phyloP scores from a whole-genome alignment of 179 eudicot genomes.

The Drosera spatulata region DNA sequence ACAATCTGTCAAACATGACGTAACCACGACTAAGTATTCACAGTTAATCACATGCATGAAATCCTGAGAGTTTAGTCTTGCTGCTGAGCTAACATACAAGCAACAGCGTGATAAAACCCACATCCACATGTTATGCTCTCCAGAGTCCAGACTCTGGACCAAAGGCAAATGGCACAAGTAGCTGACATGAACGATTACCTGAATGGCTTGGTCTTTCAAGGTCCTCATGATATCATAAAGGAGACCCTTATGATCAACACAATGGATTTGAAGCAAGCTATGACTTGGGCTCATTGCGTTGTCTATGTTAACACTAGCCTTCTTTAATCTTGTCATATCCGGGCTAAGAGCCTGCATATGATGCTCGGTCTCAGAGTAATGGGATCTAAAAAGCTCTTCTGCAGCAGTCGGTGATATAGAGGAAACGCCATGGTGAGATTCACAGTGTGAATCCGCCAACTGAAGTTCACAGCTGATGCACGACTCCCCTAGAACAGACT shows the following conservation, averaged over 20 bases:
- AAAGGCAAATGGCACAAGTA: neutral
- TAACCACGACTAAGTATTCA: neutral
- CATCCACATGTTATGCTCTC: too few species aligned
- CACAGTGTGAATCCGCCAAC: constrained; percentile 37
- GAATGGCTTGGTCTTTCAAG: constrained; percentile 56
- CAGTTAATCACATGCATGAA: too few species aligned
- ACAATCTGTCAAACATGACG: constrained; percentile 30
- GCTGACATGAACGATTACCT: constrained; percentile 37
- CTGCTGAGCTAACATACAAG: too few species aligned
- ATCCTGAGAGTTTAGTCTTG: too few species aligned
- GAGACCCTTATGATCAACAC: constrained; percentile 85
- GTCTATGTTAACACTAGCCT: constrained; percentile 45
- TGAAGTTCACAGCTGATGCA: constrained; percentile 70
- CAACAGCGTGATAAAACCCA: too few species aligned
- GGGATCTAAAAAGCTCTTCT: constrained; percentile 60
- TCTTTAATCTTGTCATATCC: constrained; percentile 51
- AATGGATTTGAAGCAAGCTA: constrained; percentile 70
- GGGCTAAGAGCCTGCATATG: constrained; percentile 59
- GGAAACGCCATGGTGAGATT: constrained; percentile 43
- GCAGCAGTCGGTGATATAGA: constrained; percentile 58
- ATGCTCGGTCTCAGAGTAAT: constrained; percentile 40
- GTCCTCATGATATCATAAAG: constrained; percentile 83
- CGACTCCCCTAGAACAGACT: constrained; percentile 60
- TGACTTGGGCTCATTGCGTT: constrained; percentile 80
- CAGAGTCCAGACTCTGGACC: neutral